Base-by-base conservation (phyloP, 2,329 filamentous ascomycete species). In the Stromatinia cepivora region DNA sequence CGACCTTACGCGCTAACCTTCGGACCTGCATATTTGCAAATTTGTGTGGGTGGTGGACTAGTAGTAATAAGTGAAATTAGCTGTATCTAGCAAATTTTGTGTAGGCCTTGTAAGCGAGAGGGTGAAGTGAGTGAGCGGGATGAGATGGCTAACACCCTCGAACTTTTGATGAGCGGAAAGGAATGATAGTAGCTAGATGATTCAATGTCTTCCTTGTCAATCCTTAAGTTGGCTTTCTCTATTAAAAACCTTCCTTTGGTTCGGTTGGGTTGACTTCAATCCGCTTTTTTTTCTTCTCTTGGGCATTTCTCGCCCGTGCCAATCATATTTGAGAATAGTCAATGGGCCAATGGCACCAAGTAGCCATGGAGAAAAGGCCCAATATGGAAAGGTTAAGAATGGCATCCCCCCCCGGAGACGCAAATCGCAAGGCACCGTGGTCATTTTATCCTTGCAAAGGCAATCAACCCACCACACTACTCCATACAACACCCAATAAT, bases 21-120 rank as follows among this genome's bases (percentile, higher is more conserved):
- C 34, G 59, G 59, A 63, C 46, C 59, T 63, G 59, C 59, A 20
- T 50, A 28, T 13, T 6, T 63, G 39, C 15, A 52, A 15, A 50
- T 36, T 20, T 48, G 58, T 52, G 34, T 28, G 22, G 22, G 6
- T 63, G 46, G 22, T 42, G 5, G 15, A 42, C 39, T 42, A 17
- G 17, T 42, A 4, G 39, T 42, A 42, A 3, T 28, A 63, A 25
- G 31, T 63, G 31, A 50, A 22, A 17, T 34, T 63, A 63, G 22
- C 20, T 48, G 58, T 25, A 63, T 25, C 59, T 39, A 52, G 22
- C 46, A 63, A 20, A 25, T 39, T 59, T 25, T 59, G 39, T 59
- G n/a, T 31, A 61, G 25, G 39, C 10, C 57, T 63, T 50, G 22
- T 50, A 63, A 50, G 59, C 45, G 46, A 50, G 46, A 25, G 22